These are phyloP conservation scores for Terfezia claveryi DNA, from an alignment of 495 filamentous ascomycete species.

Conservation along the genomic window DNA sequence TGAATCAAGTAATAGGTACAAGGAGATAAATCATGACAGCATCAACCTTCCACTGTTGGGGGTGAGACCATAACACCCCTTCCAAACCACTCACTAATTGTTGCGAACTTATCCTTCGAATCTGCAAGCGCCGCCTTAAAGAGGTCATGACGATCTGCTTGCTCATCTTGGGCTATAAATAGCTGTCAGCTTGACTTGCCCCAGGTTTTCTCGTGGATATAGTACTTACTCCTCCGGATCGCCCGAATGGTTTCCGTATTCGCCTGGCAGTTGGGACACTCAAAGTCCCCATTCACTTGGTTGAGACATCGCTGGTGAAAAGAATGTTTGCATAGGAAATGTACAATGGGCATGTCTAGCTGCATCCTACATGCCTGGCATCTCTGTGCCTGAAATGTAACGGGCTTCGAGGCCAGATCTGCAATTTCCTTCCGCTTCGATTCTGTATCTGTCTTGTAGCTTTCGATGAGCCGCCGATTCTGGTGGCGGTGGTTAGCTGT, in stretches of 20 bases:
- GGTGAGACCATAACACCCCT: slow-evolving; percentile 54
- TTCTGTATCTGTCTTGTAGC: slow-evolving; percentile 71
- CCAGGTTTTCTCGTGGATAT: background rate
- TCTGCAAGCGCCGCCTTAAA: slow-evolving; percentile 62
- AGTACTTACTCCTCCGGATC: slow-evolving; percentile 33
- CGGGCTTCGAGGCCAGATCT: slow-evolving; percentile 52
- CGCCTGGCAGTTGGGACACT: slow-evolving; percentile 65
- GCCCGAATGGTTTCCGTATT: slow-evolving; percentile 71
- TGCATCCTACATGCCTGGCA: slow-evolving; percentile 55
- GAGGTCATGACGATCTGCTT: slow-evolving; percentile 69
- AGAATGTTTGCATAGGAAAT: slow-evolving; percentile 89
- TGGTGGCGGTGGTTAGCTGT: slow-evolving; percentile 14
- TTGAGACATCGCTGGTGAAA: slow-evolving; percentile 80
- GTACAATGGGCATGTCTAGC: slow-evolving; percentile 70
- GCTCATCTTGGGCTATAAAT: slow-evolving; percentile 51
- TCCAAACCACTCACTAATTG: slow-evolving; percentile 84
- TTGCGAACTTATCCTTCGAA: slow-evolving; percentile 65
- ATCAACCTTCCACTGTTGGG: background rate
- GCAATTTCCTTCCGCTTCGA: slow-evolving; percentile 54
- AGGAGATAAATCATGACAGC: too few species aligned
- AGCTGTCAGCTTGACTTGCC: background rate
- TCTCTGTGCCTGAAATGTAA: slow-evolving; percentile 71
- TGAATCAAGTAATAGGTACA: too few species aligned
- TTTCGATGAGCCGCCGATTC: slow-evolving; percentile 62
- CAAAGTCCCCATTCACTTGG: slow-evolving; percentile 35